Percentiles rank a stretch among this genome's conserved stretches.
Conservation (phyloP, 176 grass and related monocot species). For the Zoysia japonica region DNA sequence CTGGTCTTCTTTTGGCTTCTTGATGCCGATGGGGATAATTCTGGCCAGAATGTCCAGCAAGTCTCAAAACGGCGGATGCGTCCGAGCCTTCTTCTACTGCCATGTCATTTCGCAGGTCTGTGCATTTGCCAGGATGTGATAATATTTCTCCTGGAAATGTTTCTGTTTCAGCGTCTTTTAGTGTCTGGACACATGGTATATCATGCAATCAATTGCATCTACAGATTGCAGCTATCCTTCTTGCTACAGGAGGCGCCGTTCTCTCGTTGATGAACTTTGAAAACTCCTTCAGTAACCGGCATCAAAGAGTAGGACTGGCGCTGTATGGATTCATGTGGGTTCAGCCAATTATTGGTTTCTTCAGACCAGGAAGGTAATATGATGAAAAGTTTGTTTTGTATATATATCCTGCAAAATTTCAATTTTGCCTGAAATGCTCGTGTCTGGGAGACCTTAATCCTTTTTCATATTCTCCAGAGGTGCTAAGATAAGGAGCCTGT, state of each 20-base stretch:
- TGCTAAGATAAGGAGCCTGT: constrained; percentile 66
- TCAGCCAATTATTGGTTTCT: constrained; percentile 84
- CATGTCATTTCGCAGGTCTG: constrained; percentile 83
- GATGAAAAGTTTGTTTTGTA: neutral
- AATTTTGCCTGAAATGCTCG: neutral
- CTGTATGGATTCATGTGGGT: constrained; percentile 82
- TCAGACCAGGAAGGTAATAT: constrained; percentile 76
- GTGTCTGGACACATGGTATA: neutral
- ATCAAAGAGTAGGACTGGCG: constrained; percentile 80
- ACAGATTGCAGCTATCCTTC: constrained; percentile 71
- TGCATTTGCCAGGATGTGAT: neutral
- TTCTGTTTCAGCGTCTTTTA: neutral
- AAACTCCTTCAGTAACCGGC: constrained; percentile 90
- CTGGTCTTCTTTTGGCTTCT: constrained; percentile 81
- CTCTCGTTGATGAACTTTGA: constrained; percentile 83
- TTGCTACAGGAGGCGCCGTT: constrained; percentile 72
- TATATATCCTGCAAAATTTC: constrained; percentile 7
- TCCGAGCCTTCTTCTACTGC: constrained; percentile 70
- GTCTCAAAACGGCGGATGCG: constrained; percentile 40
- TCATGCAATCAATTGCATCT: neutral
- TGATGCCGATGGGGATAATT: constrained; percentile 93
- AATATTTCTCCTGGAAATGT: neutral
- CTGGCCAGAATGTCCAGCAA: constrained; percentile 71
- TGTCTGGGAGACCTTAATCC: constrained; percentile 5
- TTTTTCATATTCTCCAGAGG: constrained; percentile 48